Percentiles rank a stretch among this genome's conserved stretches.
Evolutionary conservation across 345 rosid species (phyloP).

Genomic region (Dovyalis caffra): DNA sequence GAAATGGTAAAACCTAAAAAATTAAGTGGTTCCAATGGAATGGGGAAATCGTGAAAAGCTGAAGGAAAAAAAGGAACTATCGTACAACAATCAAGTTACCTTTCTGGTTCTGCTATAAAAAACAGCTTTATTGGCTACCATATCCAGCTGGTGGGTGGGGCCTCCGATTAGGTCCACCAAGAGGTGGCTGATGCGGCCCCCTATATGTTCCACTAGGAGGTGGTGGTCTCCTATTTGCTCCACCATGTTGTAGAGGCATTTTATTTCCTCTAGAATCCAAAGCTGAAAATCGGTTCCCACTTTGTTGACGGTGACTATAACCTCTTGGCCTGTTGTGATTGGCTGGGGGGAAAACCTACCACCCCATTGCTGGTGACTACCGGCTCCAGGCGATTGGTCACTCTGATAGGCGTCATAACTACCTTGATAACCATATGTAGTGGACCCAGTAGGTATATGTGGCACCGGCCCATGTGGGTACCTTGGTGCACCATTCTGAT

Average conservation of each 20-base stretch:
- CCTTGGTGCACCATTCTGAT: slow-evolving; percentile 35
- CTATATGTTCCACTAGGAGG: slow-evolving; percentile 14
- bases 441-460: slow-evolving; percentile 8
- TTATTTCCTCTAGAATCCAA: slow-evolving; percentile 31
- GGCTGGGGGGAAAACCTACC: slow-evolving; percentile 36
- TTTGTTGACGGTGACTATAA: slow-evolving; percentile 33
- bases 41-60: background rate
- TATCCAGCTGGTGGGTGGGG: slow-evolving; percentile 8
- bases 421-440: slow-evolving; percentile 25
- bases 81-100: slow-evolving; percentile 1
- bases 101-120: background rate
- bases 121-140: background rate
- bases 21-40: background rate
- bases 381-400: slow-evolving; percentile 34
- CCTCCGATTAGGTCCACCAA: slow-evolving; percentile 11
- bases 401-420: slow-evolving; percentile 33
- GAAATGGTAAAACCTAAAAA: slow-evolving; percentile 3
- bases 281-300: slow-evolving; percentile 38
- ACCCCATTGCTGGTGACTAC: slow-evolving; percentile 32
- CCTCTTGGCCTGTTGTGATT: slow-evolving; percentile 40
- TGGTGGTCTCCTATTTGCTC: background rate
- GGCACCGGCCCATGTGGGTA: slow-evolving; percentile 20
- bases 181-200: slow-evolving; percentile 8
- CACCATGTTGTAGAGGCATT: slow-evolving; percentile 23
- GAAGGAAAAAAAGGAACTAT: background rate